phyloP scores from a whole-genome alignment of 139 green algal genomes.

The Spirogloea muscicola region DNA sequence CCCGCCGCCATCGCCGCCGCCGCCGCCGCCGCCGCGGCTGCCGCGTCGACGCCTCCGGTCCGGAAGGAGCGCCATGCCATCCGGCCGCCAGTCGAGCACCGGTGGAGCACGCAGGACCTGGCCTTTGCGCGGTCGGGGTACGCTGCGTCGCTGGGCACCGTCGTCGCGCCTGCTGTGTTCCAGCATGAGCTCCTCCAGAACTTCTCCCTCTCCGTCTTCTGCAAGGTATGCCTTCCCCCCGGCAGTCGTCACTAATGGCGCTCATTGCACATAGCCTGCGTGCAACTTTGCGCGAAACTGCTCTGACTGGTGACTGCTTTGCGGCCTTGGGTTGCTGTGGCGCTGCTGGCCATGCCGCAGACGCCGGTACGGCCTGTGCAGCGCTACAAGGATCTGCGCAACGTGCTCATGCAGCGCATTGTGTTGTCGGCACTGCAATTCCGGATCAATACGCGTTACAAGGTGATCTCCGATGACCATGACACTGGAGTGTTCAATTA shows the following conservation, averaged over 20 bases:
- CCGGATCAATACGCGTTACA: slow-evolving; percentile 74
- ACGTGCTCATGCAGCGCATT: slow-evolving; percentile 78
- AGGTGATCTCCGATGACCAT: too few species aligned
- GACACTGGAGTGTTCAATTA: too few species aligned
- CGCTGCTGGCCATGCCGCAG: slow-evolving; percentile 1
- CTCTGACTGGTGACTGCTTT: too few species aligned
- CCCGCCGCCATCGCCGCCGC: neutral
- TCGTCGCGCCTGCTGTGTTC: slow-evolving; percentile 66
- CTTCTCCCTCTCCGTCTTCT: slow-evolving; percentile 92
- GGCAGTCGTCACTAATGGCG: too few species aligned
- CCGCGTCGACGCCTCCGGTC: slow-evolving; percentile 2
- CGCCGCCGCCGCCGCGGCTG: neutral
- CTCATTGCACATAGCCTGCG: too few species aligned
- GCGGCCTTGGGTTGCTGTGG: too few species aligned
- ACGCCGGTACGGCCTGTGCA: slow-evolving; percentile 70
- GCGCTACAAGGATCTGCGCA: slow-evolving; percentile 66
- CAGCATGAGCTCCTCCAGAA: slow-evolving; percentile 90
- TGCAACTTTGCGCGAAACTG: too few species aligned
- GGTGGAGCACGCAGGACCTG: slow-evolving; percentile 50
- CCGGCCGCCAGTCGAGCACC: slow-evolving; percentile 86
- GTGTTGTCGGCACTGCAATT: slow-evolving; percentile 89
- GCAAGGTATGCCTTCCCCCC: slow-evolving; percentile 77
- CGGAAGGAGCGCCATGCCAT: slow-evolving; percentile 64
- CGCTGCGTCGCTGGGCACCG: neutral
- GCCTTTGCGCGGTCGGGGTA: neutral